Percentiles rank a stretch among this genome's conserved stretches.
These are phyloP conservation scores for Metschnikowia similis DNA, from an alignment of 805 yeast species.

Conservation along the genomic window DNA sequence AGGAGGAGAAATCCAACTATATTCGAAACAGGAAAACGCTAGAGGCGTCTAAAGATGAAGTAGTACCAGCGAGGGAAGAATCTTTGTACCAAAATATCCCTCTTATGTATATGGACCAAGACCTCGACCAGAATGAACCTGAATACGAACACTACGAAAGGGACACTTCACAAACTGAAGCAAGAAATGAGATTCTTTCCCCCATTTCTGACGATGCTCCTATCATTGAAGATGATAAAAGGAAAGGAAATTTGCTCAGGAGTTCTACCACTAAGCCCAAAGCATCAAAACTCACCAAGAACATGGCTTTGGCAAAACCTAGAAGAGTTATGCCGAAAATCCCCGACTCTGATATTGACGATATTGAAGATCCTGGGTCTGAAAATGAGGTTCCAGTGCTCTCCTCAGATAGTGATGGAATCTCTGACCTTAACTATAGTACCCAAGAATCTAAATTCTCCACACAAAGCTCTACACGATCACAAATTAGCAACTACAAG, in stretches of 20 bases:
- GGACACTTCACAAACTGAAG: not conserved
- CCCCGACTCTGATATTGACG: not conserved
- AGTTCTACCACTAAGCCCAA: not conserved
- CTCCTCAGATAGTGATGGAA: slow-evolving; percentile 2
- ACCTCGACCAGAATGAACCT: not conserved
- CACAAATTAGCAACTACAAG: slow-evolving; percentile 1
- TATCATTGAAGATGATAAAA: not conserved
- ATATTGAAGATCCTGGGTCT: not conserved
- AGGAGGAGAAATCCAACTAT: not conserved
- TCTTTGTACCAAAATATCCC: not conserved
- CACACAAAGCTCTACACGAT: not conserved
- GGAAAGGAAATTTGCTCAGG: not conserved
- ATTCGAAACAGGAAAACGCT: no score
- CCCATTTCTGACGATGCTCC: not conserved
- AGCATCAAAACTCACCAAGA: not conserved
- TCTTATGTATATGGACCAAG: slow-evolving; percentile 1
- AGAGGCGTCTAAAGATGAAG: not conserved
- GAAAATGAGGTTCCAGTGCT: not conserved
- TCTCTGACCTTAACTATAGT: slow-evolving; percentile 1
- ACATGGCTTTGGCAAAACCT: not conserved
- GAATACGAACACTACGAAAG: not conserved
- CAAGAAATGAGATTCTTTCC: not conserved
- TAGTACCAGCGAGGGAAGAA: not conserved
- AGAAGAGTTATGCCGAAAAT: not conserved
- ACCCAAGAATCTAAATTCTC: slow-evolving; percentile 1